Percentiles rank a stretch among this genome's conserved stretches.
These are phyloP conservation scores for Emmonsia crescens DNA, from an alignment of 2,329 filamentous ascomycete species.

Conservation along the genomic window DNA sequence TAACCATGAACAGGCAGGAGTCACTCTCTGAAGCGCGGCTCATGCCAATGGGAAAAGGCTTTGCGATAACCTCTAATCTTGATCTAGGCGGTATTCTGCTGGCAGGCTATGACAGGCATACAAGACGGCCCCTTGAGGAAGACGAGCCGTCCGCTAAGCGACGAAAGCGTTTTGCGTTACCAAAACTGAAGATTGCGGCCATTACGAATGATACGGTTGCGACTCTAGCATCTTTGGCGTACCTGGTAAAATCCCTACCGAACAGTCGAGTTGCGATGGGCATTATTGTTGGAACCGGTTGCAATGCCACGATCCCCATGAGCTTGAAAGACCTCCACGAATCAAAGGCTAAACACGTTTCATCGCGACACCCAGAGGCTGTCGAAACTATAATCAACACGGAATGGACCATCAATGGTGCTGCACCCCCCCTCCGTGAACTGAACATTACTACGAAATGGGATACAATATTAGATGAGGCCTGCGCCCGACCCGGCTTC, in stretches of 20 bases:
- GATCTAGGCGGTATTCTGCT: constrained; percentile 45
- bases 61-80: constrained; percentile 45
- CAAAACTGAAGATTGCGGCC: constrained; percentile 58
- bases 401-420: constrained; percentile 72
- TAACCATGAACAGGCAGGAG: constrained; percentile 35
- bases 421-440: constrained; percentile 54
- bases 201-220: constrained; percentile 76
- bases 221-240: constrained; percentile 66
- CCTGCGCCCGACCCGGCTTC: constrained; percentile 61
- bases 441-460: constrained; percentile 53
- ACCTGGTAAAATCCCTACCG: constrained; percentile 51
- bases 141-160: constrained; percentile 35
- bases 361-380: constrained; percentile 39
- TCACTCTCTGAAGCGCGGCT: constrained; percentile 44
- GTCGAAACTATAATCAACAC: constrained; percentile 69
- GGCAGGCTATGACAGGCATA: constrained; percentile 44
- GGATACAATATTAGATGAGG: constrained; percentile 56
- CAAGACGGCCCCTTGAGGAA: constrained; percentile 26
- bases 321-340: constrained; percentile 51
- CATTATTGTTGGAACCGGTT: constrained; percentile 70
- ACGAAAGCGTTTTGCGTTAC: constrained; percentile 42
- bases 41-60: constrained; percentile 49
- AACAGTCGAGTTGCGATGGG: constrained; percentile 64
- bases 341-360: constrained; percentile 47
- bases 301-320: constrained; percentile 70